Evolutionary conservation across 23 red algal genomes (phyloP).

Genomic region (Gracilaria gracilis): DNA sequence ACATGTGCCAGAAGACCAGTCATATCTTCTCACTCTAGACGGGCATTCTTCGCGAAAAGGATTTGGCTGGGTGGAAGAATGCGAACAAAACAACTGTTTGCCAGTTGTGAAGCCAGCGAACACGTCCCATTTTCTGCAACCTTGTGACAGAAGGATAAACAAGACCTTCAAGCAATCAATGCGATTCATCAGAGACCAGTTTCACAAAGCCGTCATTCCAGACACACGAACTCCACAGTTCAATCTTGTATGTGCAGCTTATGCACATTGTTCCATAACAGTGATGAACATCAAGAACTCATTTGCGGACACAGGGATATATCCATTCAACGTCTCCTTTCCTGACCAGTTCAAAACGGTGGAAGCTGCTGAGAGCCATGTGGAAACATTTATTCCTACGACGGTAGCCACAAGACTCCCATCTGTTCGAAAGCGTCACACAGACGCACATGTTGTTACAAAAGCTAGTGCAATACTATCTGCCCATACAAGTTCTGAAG

Average conservation of each 20-base stretch:
- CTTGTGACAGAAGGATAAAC: too few relatives aligned
- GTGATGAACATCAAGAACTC: background rate
- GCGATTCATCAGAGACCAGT: constrained; percentile 6
- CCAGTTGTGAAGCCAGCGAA: constrained; percentile 11
- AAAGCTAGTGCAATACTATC: too few relatives aligned
- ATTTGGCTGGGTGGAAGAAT: constrained; percentile 43
- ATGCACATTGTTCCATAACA: constrained; percentile 4
- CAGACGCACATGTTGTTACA: background rate
- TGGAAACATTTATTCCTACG: background rate
- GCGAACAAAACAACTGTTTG: constrained; percentile 2
- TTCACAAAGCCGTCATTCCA: background rate
- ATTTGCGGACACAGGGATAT: constrained; percentile 18
- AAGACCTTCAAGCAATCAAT: constrained; percentile 31
- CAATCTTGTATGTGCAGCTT: constrained; percentile 27
- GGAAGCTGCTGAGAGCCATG: background rate
- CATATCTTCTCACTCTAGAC: constrained; percentile 17
- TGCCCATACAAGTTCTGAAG: too few relatives aligned
- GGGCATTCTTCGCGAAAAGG: constrained; percentile 37
- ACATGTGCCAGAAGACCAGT: background rate
- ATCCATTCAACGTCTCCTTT: constrained; percentile 16
- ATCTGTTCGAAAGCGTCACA: background rate
- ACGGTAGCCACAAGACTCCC: background rate
- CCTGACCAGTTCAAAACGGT: constrained; percentile 11
- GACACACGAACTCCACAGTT: constrained; percentile 28
- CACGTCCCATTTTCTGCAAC: too few relatives aligned